phyloP scores from a whole-genome alignment of 2,329 filamentous ascomycete genomes.

The Stemphylium vesicarium region DNA sequence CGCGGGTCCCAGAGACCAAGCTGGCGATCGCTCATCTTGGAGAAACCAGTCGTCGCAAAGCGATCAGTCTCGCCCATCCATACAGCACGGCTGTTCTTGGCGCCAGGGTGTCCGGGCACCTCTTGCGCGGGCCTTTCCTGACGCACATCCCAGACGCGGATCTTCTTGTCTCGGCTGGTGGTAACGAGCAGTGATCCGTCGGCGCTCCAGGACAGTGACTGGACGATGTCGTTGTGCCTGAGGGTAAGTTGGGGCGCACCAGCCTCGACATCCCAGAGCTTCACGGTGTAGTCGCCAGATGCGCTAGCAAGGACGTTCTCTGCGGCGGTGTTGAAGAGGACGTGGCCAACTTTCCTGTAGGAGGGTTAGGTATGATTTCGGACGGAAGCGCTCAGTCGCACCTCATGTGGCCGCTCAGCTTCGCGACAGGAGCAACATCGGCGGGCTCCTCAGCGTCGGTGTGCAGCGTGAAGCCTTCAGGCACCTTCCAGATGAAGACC shows the following conservation, averaged over 20 bases:
- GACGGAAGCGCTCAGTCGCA: constrained; percentile 49
- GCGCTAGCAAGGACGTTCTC: constrained; percentile 95
- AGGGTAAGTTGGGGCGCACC: constrained; percentile 77
- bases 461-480: constrained; percentile 82
- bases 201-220: constrained; percentile 95
- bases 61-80: constrained; percentile 98
- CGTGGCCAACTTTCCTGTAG: constrained; percentile 90
- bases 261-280: constrained; percentile 91
- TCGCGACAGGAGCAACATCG: constrained; percentile 81
- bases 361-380: constrained; percentile 20
- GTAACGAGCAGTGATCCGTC: constrained; percentile 86
- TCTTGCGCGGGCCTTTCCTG: constrained; percentile 89
- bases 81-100: constrained; percentile 95
- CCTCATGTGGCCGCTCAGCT: constrained; percentile 86
- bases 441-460: constrained; percentile 82
- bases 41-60: constrained; percentile 96
- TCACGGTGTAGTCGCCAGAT: constrained; percentile 92
- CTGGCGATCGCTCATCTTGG: constrained; percentile 96
- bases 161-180: constrained; percentile 96
- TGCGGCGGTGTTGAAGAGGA: constrained; percentile 95
- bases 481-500: constrained; percentile 96
- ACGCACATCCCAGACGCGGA: constrained; percentile 95
- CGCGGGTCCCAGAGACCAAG: constrained; percentile 95
- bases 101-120: constrained; percentile 82
- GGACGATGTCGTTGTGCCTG: constrained; percentile 89